Conservation (phyloP, 2,329 filamentous ascomycete genomes). For the Trichoderma simmonsii region DNA sequence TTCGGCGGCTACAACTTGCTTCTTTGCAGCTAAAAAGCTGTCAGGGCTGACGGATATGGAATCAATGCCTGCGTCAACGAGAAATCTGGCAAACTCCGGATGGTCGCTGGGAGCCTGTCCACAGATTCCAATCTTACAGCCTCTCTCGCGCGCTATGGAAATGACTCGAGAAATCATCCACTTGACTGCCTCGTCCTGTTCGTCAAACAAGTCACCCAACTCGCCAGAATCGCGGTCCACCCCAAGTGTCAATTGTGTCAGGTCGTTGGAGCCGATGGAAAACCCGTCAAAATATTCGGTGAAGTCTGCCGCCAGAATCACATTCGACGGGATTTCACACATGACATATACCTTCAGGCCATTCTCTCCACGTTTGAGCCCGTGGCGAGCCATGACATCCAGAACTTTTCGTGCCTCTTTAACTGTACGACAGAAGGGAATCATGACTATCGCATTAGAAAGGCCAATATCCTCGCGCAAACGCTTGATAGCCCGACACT, state of each 20-base stretch:
- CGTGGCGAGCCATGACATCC: slow-evolving; percentile 36
- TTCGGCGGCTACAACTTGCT: slow-evolving; percentile 24
- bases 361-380: slow-evolving; percentile 35
- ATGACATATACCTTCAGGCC: slow-evolving; percentile 40
- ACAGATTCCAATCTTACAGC: slow-evolving; percentile 38
- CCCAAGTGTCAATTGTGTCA: slow-evolving; percentile 39
- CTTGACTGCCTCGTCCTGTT: slow-evolving; percentile 39
- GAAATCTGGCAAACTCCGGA: slow-evolving; percentile 37
- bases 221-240: slow-evolving; percentile 38
- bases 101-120: slow-evolving; percentile 40
- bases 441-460: slow-evolving; percentile 37
- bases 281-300: slow-evolving; percentile 39
- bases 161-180: slow-evolving; percentile 38
- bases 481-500: slow-evolving; percentile 38
- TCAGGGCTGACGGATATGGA: slow-evolving; percentile 40
- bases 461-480: slow-evolving; percentile 38
- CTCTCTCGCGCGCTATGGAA: slow-evolving; percentile 28
- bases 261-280: slow-evolving; percentile 41
- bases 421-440: slow-evolving; percentile 38
- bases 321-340: slow-evolving; percentile 42
- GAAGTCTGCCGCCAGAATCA: slow-evolving; percentile 37
- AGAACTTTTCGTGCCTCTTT: slow-evolving; percentile 35
- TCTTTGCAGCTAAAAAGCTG: slow-evolving; percentile 37
- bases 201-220: slow-evolving; percentile 37
- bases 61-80: slow-evolving; percentile 36